A percentile compares a stretch with the other conserved stretches of the same genome.
Conservation (phyloP, 345 rosid species). For the Mallotus nudiflorus region DNA sequence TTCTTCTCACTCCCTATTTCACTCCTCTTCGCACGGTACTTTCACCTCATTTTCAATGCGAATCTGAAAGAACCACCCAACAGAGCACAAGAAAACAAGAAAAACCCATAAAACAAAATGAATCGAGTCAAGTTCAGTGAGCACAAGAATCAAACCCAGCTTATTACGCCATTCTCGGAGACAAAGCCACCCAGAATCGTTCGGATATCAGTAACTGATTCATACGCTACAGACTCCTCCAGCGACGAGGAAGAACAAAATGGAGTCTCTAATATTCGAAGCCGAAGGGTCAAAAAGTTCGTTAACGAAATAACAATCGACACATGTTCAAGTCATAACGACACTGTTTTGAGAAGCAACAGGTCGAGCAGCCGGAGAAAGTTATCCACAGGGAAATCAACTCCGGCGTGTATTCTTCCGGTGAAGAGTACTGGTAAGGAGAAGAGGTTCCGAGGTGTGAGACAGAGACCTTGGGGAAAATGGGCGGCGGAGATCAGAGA, state of each 20-base stretch:
- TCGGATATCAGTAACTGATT: constrained; percentile 79
- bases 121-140: constrained; percentile 52
- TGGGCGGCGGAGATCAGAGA: constrained; percentile 99
- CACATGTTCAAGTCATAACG: constrained; percentile 5
- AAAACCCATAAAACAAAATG: constrained; percentile 22
- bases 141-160: constrained; percentile 41
- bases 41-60: constrained; percentile 38
- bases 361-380: constrained; percentile 20
- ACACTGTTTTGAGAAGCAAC: constrained; percentile 14
- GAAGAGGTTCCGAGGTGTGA: constrained; percentile 81
- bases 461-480: constrained; percentile 98
- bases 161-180: constrained; percentile 14
- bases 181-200: constrained; percentile 45
- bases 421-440: constrained; percentile 3
- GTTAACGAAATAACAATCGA: constrained; percentile 67
- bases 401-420: constrained; percentile 1
- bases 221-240: constrained; percentile 92
- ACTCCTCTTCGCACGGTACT: constrained; percentile 1
- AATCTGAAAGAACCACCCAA: constrained; percentile 29
- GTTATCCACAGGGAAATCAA: not conserved
- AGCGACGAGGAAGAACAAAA: constrained; percentile 63
- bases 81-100: constrained; percentile 11
- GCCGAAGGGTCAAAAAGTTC: constrained; percentile 56
- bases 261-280: not conserved
- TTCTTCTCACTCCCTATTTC: too few relatives aligned